Evolutionary conservation across 192 early-diverging fungal genomes (phyloP), one percentile per base, ranked within the genome.

Genomic region (Coemansia sp.): DNA sequence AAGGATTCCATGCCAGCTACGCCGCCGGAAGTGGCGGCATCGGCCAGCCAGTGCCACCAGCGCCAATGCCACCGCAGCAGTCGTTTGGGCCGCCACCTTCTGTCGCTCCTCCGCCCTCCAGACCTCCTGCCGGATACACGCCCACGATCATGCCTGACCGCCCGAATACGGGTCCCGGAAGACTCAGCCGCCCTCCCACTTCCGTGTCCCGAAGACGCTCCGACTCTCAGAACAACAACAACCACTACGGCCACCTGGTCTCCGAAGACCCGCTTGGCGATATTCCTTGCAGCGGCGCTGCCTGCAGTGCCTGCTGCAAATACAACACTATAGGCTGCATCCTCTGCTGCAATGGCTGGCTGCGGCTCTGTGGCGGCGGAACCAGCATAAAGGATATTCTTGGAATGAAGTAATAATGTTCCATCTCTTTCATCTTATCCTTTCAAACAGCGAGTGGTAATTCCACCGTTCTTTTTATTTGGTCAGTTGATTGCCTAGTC

Each of bases 251-350:
- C 47, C 74, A 82, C 13, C 23, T 82, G 65, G 79, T 82, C 19
- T 58, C 58, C 23, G 70, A 82, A 49, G 65, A 65, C 45, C 63
- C 66, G 40, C 48, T 50, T 8, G 61, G 70, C 12, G 58, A 69
- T 47, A 62, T 59, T 0, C 62, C 74, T 2, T 82, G 79, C 56
- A 67, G 79, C 45, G 75, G 79, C 9, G 71, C 65, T 19, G 71
- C 75, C 41, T 82, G 79, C 43, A 49, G 65, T n/a, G 74, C 74
- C 21, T 82, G 79, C 65, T 82, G 79, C 65, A 77, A 77, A 60
- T 82, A 82, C 60, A 77, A 82, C 66, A 59, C 68, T 11, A 19
- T 82, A 32, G 79, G 67, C 8, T 82, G 74, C 32, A 57, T 75
- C 23, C 58, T 77, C 52, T 77, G 79, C 66, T 82, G 75, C 48